phyloP scores from a whole-genome alignment of 768 basidiomycete species.

The Dacryopinax spathularia region DNA sequence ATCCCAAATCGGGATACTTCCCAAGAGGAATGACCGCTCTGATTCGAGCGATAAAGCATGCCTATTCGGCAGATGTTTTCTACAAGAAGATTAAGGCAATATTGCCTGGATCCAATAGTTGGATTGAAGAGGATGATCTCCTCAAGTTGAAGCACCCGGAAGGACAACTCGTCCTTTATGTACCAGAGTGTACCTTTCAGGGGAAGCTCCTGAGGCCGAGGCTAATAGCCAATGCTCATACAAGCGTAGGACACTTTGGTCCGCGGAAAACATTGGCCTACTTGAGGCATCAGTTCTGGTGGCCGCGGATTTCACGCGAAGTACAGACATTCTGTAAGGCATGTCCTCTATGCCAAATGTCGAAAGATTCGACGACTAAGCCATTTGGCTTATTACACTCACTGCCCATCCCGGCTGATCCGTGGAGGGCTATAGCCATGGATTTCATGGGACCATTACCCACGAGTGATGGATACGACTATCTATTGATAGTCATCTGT shows the following conservation, averaged over 20 bases:
- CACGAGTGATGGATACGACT: slow-evolving; percentile 9
- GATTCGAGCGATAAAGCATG: no score
- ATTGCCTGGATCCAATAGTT: no score
- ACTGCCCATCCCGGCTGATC: slow-evolving; percentile 21
- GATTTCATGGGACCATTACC: slow-evolving; percentile 29
- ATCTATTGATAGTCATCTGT: slow-evolving; percentile 19
- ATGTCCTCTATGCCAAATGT: slow-evolving; percentile 17
- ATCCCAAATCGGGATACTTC: no score
- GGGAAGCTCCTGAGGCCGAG: not conserved
- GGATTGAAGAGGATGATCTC: no score
- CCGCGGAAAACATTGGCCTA: not conserved
- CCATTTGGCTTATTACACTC: slow-evolving; percentile 22
- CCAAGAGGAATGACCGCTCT: no score
- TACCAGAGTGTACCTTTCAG: not conserved
- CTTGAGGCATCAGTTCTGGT: not conserved
- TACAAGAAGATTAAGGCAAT: no score
- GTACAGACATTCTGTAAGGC: slow-evolving; percentile 16
- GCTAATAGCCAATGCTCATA: slow-evolving; percentile 4
- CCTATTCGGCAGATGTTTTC: no score
- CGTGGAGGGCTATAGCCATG: slow-evolving; percentile 30
- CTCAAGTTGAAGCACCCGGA: not conserved
- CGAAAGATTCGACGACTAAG: slow-evolving; percentile 14
- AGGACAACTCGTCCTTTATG: not conserved
- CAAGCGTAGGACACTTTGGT: slow-evolving; percentile 2
- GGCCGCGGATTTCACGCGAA: slow-evolving; percentile 9